phyloP scores from a whole-genome alignment of 768 basidiomycete species.

The Amanita brunnescens region DNA sequence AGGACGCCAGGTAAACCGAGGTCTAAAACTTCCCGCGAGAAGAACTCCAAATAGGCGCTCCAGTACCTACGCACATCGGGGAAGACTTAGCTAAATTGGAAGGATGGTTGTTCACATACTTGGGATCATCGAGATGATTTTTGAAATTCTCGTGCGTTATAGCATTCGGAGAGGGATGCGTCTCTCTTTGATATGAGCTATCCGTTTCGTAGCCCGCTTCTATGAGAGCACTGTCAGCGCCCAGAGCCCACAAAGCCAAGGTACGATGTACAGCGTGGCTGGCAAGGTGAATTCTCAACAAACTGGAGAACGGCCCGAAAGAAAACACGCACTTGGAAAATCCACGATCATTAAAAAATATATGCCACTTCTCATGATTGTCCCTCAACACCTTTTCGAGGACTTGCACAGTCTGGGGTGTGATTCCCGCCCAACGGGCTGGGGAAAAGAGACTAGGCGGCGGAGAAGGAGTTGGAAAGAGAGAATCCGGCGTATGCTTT shows the following conservation, averaged over 20 bases:
- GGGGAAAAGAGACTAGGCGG: slow-evolving; percentile 22
- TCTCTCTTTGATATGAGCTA: slow-evolving; percentile 25
- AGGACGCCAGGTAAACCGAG: slow-evolving; percentile 36
- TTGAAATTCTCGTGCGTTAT: slow-evolving; percentile 42
- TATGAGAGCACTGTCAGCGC: slow-evolving; percentile 35
- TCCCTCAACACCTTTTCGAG: slow-evolving; percentile 35
- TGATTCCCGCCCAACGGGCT: slow-evolving; percentile 24
- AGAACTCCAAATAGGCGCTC: slow-evolving; percentile 47
- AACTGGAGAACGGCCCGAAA: not conserved
- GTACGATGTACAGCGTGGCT: slow-evolving; percentile 50
- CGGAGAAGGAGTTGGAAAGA: slow-evolving; percentile 26
- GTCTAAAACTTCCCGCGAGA: slow-evolving; percentile 30
- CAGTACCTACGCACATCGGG: slow-evolving; percentile 49
- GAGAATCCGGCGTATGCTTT: slow-evolving; percentile 8
- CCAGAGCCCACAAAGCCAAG: slow-evolving; percentile 52
- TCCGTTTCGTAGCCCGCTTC: slow-evolving; percentile 30
- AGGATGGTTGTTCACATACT: slow-evolving; percentile 26
- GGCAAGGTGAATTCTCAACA: too few species aligned
- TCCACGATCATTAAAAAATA: slow-evolving; percentile 39
- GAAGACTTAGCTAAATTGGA: not conserved
- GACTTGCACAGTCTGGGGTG: slow-evolving; percentile 28
- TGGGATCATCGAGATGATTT: slow-evolving; percentile 48
- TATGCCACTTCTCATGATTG: slow-evolving; percentile 43
- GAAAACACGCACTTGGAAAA: slow-evolving; percentile 26
- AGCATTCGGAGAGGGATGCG: slow-evolving; percentile 32